Base-by-base conservation (phyloP, 2,329 filamentous ascomycete genomes). In the Amauroascus niger region DNA sequence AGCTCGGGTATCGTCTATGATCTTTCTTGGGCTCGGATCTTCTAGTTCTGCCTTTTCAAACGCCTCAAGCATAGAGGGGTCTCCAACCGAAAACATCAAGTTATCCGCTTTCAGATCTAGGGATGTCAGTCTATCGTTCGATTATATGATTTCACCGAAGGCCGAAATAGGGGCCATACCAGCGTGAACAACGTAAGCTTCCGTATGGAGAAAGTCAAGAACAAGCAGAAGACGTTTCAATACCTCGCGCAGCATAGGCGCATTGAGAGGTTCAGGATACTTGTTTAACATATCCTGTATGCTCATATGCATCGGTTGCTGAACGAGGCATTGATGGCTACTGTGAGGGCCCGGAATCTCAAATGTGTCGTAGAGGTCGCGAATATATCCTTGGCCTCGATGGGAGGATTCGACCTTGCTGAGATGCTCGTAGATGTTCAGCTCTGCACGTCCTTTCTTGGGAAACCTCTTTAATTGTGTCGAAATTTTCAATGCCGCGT, bases 121-220 rank as follows among this genome's bases (percentile, higher is more conserved):
- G n/a, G n/a, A n/a, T n/a, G 28, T 37, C 9, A 37, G 35, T 37
- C n/a, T n/a, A n/a, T n/a, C n/a, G n/a, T n/a, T n/a, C n/a, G n/a
- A n/a, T n/a, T n/a, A n/a, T n/a, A n/a, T n/a, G n/a, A n/a, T n/a
- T n/a, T n/a, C n/a, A n/a, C n/a, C n/a, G n/a, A n/a, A n/a, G n/a
- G n/a, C n/a, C n/a, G 6, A 7, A 14, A 37, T 37, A 7, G 35
- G 9, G 26, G 14, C 45, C 26, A n/a, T 24, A 64, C 60, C 64
- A n/a, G 62, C 64, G 61, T 67, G 62, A 35, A 64, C 60, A 11
- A 65, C 28, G 1, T 58, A 43, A 3, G 55, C 50, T 46, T 66
- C 61, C 2, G 54, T 62, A 47, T 67, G 66, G 13, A 67, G 57
- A 53, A 63, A 67, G 33, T 65, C 64, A 5, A 69, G 53, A 16